phyloP scores from a whole-genome alignment of 805 yeast species.

The Ogataea haglerorum region DNA sequence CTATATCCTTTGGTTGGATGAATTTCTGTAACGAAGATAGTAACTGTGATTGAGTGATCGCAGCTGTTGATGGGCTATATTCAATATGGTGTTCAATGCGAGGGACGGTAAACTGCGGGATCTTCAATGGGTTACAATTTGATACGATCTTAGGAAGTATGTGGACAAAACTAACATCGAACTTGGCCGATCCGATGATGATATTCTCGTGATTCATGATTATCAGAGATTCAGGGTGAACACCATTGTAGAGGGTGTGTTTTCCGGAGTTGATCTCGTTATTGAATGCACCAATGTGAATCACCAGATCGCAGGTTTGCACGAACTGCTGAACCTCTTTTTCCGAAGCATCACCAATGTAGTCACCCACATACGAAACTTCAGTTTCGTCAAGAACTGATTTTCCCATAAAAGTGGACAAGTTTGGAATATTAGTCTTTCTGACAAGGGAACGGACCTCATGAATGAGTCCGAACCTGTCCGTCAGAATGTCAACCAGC shows the following conservation, averaged over 20 bases:
- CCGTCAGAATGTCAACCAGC: slow-evolving; percentile 66
- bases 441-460: slow-evolving; percentile 48
- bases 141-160: slow-evolving; percentile 44
- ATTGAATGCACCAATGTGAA: slow-evolving; percentile 65
- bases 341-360: slow-evolving; percentile 57
- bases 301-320: slow-evolving; percentile 59
- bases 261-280: slow-evolving; percentile 73
- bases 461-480: slow-evolving; percentile 51
- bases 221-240: slow-evolving; percentile 42
- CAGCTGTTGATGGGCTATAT: slow-evolving; percentile 9
- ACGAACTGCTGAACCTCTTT: slow-evolving; percentile 46
- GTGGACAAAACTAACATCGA: slow-evolving; percentile 47
- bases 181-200: slow-evolving; percentile 39
- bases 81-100: slow-evolving; percentile 12
- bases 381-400: slow-evolving; percentile 69
- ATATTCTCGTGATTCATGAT: slow-evolving; percentile 53
- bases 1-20: slow-evolving; percentile 54
- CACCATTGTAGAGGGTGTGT: slow-evolving; percentile 43
- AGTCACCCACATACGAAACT: slow-evolving; percentile 65
- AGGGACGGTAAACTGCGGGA: slow-evolving; percentile 13
- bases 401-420: slow-evolving; percentile 65
- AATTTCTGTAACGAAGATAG: slow-evolving; percentile 36
- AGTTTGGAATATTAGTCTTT: slow-evolving; percentile 51
- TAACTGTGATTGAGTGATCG: slow-evolving; percentile 45
- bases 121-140: slow-evolving; percentile 29